phyloP scores from a whole-genome alignment of 2,329 filamentous ascomycete genomes.

The Aureobasidium lini region DNA sequence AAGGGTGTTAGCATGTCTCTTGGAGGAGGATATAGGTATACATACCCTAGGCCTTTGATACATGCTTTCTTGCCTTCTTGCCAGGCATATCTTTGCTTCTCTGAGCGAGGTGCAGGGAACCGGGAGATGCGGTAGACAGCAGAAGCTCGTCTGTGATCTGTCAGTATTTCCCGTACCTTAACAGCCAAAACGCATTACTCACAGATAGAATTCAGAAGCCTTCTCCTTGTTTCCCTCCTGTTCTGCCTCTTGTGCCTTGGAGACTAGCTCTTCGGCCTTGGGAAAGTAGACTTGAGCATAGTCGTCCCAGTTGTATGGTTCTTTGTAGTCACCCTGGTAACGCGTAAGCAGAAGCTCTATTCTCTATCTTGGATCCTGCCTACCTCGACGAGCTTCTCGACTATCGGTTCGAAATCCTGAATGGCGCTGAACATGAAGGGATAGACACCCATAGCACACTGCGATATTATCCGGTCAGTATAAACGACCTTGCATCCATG shows the following conservation, averaged over 20 bases:
- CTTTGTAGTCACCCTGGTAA: slow-evolving; percentile 49
- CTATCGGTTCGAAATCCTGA: slow-evolving; percentile 63
- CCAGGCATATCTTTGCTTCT: slow-evolving; percentile 55
- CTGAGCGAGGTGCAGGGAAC: slow-evolving; percentile 51
- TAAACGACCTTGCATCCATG: too few relatives aligned
- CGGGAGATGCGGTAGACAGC: slow-evolving; percentile 66
- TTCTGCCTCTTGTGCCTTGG: slow-evolving; percentile 45
- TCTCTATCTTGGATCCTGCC: background rate
- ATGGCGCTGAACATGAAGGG: slow-evolving; percentile 63
- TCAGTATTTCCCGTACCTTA: slow-evolving; percentile 12
- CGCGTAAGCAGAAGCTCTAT: background rate
- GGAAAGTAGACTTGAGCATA: slow-evolving; percentile 59
- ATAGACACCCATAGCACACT: slow-evolving; percentile 46
- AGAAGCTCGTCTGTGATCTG: slow-evolving; percentile 48
- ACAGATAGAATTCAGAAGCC: slow-evolving; percentile 56
- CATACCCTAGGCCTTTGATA: slow-evolving; percentile 42
- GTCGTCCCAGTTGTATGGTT: slow-evolving; percentile 53
- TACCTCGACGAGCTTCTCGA: slow-evolving; percentile 54
- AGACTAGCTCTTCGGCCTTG: slow-evolving; percentile 50
- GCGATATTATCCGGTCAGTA: slow-evolving; percentile 23
- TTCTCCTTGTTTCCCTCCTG: slow-evolving; percentile 41
- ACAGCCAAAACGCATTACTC: slow-evolving; percentile 14
- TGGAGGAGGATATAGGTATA: background rate
- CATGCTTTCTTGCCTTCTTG: slow-evolving; percentile 57
- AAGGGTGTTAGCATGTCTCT: background rate